A percentile compares a stretch with the other conserved stretches of the same genome.
Evolutionary conservation across 805 yeast species (phyloP).

Genomic region (Lipomyces sp.): DNA sequence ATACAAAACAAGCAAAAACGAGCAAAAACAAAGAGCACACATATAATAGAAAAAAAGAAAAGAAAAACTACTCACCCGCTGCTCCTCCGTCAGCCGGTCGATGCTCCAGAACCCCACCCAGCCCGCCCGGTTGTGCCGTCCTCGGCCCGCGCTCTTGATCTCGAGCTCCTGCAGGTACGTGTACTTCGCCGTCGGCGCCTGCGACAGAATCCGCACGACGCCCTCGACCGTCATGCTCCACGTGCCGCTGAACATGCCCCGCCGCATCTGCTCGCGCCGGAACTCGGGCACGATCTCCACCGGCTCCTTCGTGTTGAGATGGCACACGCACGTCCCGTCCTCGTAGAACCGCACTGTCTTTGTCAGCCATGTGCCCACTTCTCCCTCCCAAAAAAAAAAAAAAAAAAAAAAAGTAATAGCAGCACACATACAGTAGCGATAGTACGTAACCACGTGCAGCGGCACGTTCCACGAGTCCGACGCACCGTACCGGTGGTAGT

Average conservation of each 20-base stretch:
- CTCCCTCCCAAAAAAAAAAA: not conserved
- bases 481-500: slow-evolving; percentile 81
- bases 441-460: slow-evolving; percentile 79
- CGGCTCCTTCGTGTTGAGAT: slow-evolving; percentile 74
- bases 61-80: slow-evolving; percentile 37
- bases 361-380: not conserved
- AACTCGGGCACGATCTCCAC: slow-evolving; percentile 58
- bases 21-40: no score
- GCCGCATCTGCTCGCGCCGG: slow-evolving; percentile 30
- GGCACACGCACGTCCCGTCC: slow-evolving; percentile 69
- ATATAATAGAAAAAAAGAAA: no score
- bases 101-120: slow-evolving; percentile 67
- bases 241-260: slow-evolving; percentile 26
- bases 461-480: slow-evolving; percentile 68
- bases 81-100: slow-evolving; percentile 53
- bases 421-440: slow-evolving; percentile 53
- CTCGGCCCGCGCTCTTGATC: slow-evolving; percentile 58
- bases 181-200: slow-evolving; percentile 27
- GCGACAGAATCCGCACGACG: slow-evolving; percentile 21
- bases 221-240: slow-evolving; percentile 27
- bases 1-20: no score
- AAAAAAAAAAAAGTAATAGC: not conserved
- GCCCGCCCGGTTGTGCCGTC: slow-evolving; percentile 62
- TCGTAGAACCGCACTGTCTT: slow-evolving; percentile 60
- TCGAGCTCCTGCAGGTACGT: slow-evolving; percentile 28